Base-by-base conservation (phyloP, 1,284 basidiomycete species). In the Mycena citricolor region DNA sequence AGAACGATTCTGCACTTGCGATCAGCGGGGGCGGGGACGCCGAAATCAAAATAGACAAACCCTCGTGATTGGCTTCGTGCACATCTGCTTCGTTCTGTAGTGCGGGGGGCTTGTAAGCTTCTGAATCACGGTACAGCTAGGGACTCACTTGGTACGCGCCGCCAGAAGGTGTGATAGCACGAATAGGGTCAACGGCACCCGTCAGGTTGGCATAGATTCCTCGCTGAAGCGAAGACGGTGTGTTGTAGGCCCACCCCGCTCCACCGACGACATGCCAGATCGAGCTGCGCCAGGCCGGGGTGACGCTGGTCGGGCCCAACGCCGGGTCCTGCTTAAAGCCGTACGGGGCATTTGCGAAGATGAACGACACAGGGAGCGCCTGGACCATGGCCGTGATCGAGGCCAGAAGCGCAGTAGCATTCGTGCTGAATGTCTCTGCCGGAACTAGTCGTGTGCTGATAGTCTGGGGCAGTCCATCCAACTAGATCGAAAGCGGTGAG, bases 201-300 rank as follows among this genome's bases (percentile, higher is more conserved):
- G n/a, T n/a, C n/a, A 32, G 6, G 19, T 5, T 17, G 31, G 20
- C 8, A 7, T 32, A 32, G 16, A 6, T 32, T 14, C 8, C n/a
- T 14, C 8, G 16, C 20, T 17, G 16, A 5, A 17, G 3, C 20
- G 3, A 14, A n/a, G 31, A 14, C n/a, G 31, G 4, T 3, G 31
- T 32, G 31, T 32, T 32, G 31, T 17, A 32, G n/a, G 16, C n/a
- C 31, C 31, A 32, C n/a, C 3, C 8, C 8, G 16, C 20, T 10
- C 31, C 31, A 32, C 16, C 20, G 8, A 20, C 31, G 16, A 32
- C 31, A 14, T 32, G 31, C 31, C 34, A 6, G 3, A 10, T 52
- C 32, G 71, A 65, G 10, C 66, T 60, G 29, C 71, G 60, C 75
- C 73, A 77, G 5, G 68, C 69, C 4, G 69, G 66, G 0, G 74